Base-by-base conservation (phyloP, 495 filamentous ascomycete species). In the Penicillium coffeae region DNA sequence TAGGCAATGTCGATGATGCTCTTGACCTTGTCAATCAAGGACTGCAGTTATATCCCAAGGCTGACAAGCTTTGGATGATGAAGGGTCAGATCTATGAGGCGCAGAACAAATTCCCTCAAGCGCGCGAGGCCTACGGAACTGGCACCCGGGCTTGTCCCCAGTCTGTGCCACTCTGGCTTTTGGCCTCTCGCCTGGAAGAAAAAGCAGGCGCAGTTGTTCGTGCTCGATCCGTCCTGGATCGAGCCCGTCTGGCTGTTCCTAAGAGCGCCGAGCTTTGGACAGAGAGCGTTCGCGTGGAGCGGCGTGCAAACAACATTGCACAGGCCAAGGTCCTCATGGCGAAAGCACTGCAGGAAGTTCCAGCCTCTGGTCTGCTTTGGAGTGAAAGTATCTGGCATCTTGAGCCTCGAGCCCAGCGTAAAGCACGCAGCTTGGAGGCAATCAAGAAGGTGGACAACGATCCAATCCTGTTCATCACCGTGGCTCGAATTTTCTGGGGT, bases 391-490 rank as follows among this genome's bases (percentile, higher is more conserved):
- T 98, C 63, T 90, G 91, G 86, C 75, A 96, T 62, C 85, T 98
- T 4, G 94, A 96, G 65, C 69, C 84, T 18, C 86, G 94, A 36
- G 90, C 91, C 19, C 90, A 96, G 61, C 85, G 93, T 8, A 95
- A 95, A 59, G 84, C 93, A 8, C 81, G 91, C 18, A 84, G 88
- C 22, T 75, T 96, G 20, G 93, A 96, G 60, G 94, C 92, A 8
- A 93, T 98, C 65, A 93, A 95, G 68, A 95, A 94, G 71, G 89
- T 91, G 5, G 93, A 96, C 45, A 92, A 91, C 58, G 90, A 97
- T 58, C 83, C 93, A 0, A 78, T 85, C 3, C 70, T 97, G 25
- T 90, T 96, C 61, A 82, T 87, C 21, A 84, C 82, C 0, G 83
- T 88, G 1, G 86, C 83, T 2, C 74, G 86, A 8, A 86, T 89